Evolutionary conservation across 2,329 filamentous ascomycete genomes (phyloP).

Genomic region (Chaetomium olivaceum): DNA sequence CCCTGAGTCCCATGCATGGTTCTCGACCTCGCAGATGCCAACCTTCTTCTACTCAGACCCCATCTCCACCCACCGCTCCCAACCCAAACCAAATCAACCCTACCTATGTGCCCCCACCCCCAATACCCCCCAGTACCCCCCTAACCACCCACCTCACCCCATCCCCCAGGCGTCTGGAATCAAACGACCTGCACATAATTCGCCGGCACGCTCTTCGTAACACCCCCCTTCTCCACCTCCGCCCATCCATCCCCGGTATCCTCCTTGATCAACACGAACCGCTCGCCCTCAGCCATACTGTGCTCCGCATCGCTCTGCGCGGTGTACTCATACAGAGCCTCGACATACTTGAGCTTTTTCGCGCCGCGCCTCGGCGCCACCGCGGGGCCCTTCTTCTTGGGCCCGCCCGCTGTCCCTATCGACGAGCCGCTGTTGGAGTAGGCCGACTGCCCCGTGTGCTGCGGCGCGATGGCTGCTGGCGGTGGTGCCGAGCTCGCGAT

Average conservation of each 20-base stretch:
- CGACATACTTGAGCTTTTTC: conserved; percentile 91
- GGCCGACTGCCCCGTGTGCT: conserved; percentile 52
- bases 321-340: conserved; percentile 89
- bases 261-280: conserved; percentile 83
- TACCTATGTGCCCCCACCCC: neutral
- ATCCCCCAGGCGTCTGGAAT: conserved; percentile 17
- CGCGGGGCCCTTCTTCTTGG: conserved; percentile 85
- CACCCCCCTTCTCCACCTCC: conserved; percentile 89
- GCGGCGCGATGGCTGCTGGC: conserved; percentile 47
- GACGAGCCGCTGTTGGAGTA: conserved; percentile 79
- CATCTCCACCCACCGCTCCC: neutral
- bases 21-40: neutral
- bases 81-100: neutral
- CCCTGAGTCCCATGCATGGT: neutral
- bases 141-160: neutral
- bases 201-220: conserved; percentile 85
- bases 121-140: no score
- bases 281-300: conserved; percentile 86
- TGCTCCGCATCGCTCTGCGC: conserved; percentile 85
- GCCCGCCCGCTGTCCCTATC: conserved; percentile 46
- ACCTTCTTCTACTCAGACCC: neutral
- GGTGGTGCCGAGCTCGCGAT: conserved; percentile 40
- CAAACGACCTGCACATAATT: conserved; percentile 84
- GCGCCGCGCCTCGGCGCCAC: conserved; percentile 88
- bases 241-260: conserved; percentile 95